phyloP scores from a whole-genome alignment of 345 rosid species.

The Durio zibethinus region DNA sequence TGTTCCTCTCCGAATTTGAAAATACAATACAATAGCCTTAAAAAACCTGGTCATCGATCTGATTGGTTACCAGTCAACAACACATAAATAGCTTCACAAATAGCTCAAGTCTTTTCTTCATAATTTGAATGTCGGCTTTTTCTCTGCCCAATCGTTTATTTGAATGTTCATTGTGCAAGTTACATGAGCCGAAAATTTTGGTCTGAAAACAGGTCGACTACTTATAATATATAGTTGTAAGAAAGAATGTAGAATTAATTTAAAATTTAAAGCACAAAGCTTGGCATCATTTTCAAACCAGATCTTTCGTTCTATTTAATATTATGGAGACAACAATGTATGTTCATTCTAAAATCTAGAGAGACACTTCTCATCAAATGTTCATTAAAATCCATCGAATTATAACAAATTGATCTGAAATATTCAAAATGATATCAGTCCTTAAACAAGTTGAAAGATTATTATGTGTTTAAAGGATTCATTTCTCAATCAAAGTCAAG shows the following conservation, averaged over 20 bases:
- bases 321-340: background rate
- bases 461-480: too few species aligned
- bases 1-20: background rate
- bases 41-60: background rate
- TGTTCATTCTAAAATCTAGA: background rate
- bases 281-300: background rate
- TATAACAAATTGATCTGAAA: background rate
- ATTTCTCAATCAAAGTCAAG: too few species aligned
- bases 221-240: background rate
- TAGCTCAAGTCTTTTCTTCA: background rate
- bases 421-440: background rate
- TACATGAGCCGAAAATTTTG: background rate
- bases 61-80: conserved; percentile 1
- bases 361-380: background rate
- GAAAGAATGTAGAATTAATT: background rate
- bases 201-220: background rate
- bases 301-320: background rate
- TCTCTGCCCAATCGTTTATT: background rate
- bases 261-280: background rate
- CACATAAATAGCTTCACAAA: background rate
- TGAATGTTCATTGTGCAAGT: background rate
- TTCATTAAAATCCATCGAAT: background rate
- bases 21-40: conserved; percentile 2
- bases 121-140: background rate
- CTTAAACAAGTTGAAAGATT: too few species aligned